Conservation (phyloP, 225 moss, liverwort and hornwort genomes). For the Climacium dendroides region DNA sequence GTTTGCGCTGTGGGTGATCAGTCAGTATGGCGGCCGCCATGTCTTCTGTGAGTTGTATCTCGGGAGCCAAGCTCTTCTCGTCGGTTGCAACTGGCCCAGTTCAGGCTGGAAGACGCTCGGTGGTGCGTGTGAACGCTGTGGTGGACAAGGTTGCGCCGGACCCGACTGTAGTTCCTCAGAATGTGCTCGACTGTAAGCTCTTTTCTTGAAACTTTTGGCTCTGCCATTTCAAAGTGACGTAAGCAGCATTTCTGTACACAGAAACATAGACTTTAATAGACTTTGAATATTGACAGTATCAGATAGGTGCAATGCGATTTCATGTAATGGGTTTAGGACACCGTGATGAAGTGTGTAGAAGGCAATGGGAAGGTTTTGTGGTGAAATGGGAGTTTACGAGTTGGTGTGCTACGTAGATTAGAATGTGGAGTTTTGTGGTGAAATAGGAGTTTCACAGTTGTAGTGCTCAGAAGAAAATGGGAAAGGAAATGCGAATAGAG, state of each 20-base stretch:
- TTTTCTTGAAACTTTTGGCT: not conserved
- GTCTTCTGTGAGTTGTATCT: constrained; percentile 27
- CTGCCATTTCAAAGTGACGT: not conserved
- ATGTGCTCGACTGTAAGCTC: constrained; percentile 41
- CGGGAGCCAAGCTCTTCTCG: constrained; percentile 12
- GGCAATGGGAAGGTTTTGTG: not conserved
- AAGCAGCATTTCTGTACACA: not conserved
- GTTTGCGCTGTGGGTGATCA: not conserved
- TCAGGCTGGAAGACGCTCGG: constrained; percentile 1
- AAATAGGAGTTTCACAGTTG: not conserved
- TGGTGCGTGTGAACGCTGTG: constrained; percentile 19
- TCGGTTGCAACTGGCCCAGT: not conserved
- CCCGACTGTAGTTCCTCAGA: constrained; percentile 4
- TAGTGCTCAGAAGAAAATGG: not conserved
- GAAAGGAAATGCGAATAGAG: not conserved
- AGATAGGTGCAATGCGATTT: not conserved
- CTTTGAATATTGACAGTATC: not conserved
- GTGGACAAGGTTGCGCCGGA: constrained; percentile 22
- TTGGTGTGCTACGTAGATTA: not conserved
- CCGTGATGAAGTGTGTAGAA: not conserved
- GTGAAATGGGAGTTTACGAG: not conserved
- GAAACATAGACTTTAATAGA: not conserved
- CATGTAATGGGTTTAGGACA: not conserved
- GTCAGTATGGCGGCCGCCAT: constrained; percentile 20
- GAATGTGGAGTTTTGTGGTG: not conserved